Percentiles rank a stretch among this genome's conserved stretches.
Evolutionary conservation across 345 rosid genomes (phyloP).

Genomic region (Populus pruinosa): DNA sequence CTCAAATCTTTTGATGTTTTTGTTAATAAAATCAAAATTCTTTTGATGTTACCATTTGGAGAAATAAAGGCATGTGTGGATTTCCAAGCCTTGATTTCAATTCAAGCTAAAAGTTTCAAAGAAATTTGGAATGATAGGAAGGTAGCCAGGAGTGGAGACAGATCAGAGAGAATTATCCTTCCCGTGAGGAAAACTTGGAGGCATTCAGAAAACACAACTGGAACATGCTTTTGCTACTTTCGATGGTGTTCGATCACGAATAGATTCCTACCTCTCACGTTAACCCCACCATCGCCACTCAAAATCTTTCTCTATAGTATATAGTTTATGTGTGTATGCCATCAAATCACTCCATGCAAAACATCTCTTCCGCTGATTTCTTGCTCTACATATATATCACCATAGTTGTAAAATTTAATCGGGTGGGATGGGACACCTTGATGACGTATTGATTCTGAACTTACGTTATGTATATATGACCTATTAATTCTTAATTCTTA

Average conservation of each 20-base stretch:
- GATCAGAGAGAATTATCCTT: background rate
- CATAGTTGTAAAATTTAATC: too few relatives aligned
- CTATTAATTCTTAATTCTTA: too few relatives aligned
- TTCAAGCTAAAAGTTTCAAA: background rate
- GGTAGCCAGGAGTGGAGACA: background rate
- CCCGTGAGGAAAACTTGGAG: constrained; percentile 59
- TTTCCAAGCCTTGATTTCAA: background rate
- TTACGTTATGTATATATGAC: too few relatives aligned
- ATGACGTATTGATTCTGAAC: too few relatives aligned
- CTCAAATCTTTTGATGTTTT: background rate
- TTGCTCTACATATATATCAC: too few relatives aligned
- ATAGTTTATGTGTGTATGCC: too few relatives aligned
- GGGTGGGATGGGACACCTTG: too few relatives aligned
- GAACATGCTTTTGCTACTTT: constrained; percentile 40
- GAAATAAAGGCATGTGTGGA: background rate
- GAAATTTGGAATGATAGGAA: background rate
- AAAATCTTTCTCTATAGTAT: background rate
- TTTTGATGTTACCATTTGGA: background rate
- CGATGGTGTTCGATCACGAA: constrained; percentile 36
- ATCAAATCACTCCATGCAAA: background rate
- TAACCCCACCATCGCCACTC: constrained; percentile 18
- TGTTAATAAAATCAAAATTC: background rate
- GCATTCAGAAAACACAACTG: constrained; percentile 44
- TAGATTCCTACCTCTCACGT: constrained; percentile 22
- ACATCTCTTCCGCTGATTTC: background rate